phyloP scores from a whole-genome alignment of 495 filamentous ascomycete genomes.

The Thermochaetoides thermophila region DNA sequence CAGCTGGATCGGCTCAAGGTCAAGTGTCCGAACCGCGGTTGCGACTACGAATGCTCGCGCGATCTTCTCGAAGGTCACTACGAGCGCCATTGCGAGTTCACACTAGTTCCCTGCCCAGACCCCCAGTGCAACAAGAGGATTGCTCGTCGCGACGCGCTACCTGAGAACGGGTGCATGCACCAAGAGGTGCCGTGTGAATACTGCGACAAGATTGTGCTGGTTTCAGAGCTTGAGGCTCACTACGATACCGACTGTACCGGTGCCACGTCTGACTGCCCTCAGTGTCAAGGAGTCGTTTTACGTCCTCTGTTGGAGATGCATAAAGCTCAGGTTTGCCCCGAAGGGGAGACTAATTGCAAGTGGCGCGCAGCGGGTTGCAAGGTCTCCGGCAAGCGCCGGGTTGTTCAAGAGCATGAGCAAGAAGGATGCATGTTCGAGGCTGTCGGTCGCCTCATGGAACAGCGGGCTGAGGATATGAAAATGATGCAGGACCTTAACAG shows the following conservation, averaged over 20 bases:
- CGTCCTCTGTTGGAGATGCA: conserved; percentile 28
- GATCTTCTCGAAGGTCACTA: conserved; percentile 61
- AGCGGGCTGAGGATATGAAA: conserved; percentile 13
- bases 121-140: conserved; percentile 26
- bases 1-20: conserved; percentile 67
- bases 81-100: conserved; percentile 57
- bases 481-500: conserved; percentile 14
- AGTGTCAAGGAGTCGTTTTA: conserved; percentile 24
- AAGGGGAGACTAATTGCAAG: conserved; percentile 25
- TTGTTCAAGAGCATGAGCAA: conserved; percentile 18
- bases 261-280: conserved; percentile 17
- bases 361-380: conserved; percentile 28
- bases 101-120: conserved; percentile 47
- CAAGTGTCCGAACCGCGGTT: conserved; percentile 58
- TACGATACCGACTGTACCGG: conserved; percentile 21
- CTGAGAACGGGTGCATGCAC: conserved; percentile 35
- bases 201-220: conserved; percentile 23
- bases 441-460: conserved; percentile 10
- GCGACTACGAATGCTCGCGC: conserved; percentile 44
- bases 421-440: conserved; percentile 15
- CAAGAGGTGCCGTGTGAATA: conserved; percentile 27
- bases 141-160: conserved; percentile 17
- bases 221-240: conserved; percentile 30
- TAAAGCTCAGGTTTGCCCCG: conserved; percentile 23
- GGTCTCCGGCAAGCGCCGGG: conserved; percentile 15